Conservation (phyloP, 2,329 filamentous ascomycete genomes). For the Colletotrichum costaricense region DNA sequence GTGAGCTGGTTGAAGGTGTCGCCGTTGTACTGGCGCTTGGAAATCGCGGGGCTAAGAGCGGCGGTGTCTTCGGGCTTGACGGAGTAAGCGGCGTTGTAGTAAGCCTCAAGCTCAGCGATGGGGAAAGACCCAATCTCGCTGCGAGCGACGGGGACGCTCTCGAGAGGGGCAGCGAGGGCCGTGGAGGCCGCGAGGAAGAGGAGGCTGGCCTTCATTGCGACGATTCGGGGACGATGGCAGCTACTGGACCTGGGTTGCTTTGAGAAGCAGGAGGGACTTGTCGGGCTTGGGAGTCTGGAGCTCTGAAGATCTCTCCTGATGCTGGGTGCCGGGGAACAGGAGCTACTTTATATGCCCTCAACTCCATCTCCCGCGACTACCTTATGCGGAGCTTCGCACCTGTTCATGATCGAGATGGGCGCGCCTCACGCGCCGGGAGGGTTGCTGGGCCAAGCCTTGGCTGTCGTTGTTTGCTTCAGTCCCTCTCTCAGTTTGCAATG, state of each 20-base stretch:
- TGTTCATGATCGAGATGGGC: neutral
- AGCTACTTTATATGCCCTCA: conserved; percentile 15
- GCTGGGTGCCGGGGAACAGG: neutral
- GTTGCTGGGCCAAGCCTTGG: conserved; percentile 16
- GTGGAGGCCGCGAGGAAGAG: conserved; percentile 27
- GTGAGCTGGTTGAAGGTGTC: conserved; percentile 37
- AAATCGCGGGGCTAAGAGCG: conserved; percentile 1
- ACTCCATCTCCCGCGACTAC: neutral
- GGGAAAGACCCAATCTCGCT: conserved; percentile 19
- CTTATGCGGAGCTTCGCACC: neutral
- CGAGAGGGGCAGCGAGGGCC: conserved; percentile 28
- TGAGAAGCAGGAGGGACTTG: neutral
- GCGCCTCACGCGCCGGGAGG: neutral
- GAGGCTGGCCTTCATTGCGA: conserved; percentile 33
- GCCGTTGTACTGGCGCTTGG: conserved; percentile 31
- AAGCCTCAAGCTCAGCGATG: conserved; percentile 33
- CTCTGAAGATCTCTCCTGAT: conserved; percentile 16
- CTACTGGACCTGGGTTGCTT: conserved; percentile 6
- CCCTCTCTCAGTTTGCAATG: conserved; percentile 10
- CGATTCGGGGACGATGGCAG: neutral
- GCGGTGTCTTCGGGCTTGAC: neutral
- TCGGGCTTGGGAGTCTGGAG: conserved; percentile 18
- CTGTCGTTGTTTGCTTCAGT: neutral
- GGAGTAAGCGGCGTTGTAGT: conserved; percentile 28
- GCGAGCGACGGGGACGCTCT: conserved; percentile 11